A percentile compares a stretch with the other conserved stretches of the same genome.
These are phyloP conservation scores for Pseudocercospora pini-densiflorae DNA, from an alignment of 2,329 filamentous ascomycete species.

Conservation along the genomic window DNA sequence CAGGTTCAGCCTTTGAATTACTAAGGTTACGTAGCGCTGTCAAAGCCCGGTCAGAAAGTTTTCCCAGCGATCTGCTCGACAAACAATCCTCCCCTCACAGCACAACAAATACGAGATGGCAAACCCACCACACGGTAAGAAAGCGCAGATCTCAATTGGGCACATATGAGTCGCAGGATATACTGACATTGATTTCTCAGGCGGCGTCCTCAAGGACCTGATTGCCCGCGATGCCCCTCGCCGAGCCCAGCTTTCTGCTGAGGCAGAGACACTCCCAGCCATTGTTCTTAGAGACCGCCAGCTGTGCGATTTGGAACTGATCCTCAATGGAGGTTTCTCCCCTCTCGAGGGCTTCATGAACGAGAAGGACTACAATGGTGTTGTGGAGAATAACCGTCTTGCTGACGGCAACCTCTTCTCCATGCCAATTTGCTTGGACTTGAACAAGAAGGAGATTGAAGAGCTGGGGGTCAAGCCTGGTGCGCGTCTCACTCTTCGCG, in stretches of 20 bases:
- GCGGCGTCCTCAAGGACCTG: conserved; percentile 97
- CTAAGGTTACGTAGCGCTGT: neutral
- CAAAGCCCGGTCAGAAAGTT: neutral
- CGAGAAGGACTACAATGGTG: conserved; percentile 94
- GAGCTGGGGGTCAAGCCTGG: conserved; percentile 77
- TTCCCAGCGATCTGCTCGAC: neutral
- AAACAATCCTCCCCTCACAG: neutral
- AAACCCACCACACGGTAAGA: conserved; percentile 56
- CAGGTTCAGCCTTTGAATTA: neutral
- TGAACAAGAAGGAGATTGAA: conserved; percentile 75
- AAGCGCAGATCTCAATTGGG: neutral
- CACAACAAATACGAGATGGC: conserved; percentile 44
- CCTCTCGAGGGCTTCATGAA: conserved; percentile 98
- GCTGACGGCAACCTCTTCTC: conserved; percentile 88
- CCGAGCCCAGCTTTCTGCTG: conserved; percentile 75
- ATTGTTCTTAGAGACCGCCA: conserved; percentile 89
- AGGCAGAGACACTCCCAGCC: conserved; percentile 85
- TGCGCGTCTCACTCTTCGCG: conserved; percentile 82
- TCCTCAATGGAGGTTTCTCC: conserved; percentile 97
- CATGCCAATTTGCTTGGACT: conserved; percentile 95
- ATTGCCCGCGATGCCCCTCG: conserved; percentile 88
- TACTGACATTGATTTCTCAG: conserved; percentile 46
- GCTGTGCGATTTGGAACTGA: conserved; percentile 95
- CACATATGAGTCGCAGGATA: neutral
- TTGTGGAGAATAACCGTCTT: conserved; percentile 86